Evolutionary conservation across 352 stramenopile genomes (phyloP).

Genomic region (Globisporangium perplexum): DNA sequence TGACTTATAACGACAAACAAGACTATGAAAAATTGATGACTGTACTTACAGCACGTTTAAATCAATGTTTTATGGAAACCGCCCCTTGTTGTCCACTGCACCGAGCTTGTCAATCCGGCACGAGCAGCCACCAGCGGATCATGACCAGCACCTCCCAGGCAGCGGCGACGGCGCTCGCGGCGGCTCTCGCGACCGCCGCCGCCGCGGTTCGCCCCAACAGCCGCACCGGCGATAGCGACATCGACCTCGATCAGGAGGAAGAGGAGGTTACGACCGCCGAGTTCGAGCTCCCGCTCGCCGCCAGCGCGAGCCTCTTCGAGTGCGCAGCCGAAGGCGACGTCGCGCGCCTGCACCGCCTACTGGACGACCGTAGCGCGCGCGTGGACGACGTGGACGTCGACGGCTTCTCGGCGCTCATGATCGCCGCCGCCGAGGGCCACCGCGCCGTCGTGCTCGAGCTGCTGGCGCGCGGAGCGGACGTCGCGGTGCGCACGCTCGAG

Average conservation of each 20-base stretch:
- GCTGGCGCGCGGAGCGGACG: conserved; percentile 49
- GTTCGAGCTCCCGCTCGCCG: conserved; percentile 60
- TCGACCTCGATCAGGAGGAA: no score
- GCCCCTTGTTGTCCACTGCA: no score
- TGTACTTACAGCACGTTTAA: no score
- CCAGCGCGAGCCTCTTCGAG: conserved; percentile 67
- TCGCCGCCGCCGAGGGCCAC: conserved; percentile 71
- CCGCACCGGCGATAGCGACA: neutral
- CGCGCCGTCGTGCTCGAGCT: conserved; percentile 47
- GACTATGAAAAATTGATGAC: no score
- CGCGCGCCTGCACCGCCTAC: conserved; percentile 46
- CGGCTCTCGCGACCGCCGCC: conserved; percentile 24
- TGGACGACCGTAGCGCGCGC: conserved; percentile 49
- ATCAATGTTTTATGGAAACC: no score
- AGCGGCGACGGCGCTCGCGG: neutral
- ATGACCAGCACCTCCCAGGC: neutral
- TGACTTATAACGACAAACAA: no score
- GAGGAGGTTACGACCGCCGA: conserved; percentile 54
- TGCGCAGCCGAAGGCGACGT: conserved; percentile 67
- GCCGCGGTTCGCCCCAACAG: neutral
- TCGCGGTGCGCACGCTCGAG: conserved; percentile 61
- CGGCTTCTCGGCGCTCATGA: conserved; percentile 83
- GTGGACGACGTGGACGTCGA: conserved; percentile 78
- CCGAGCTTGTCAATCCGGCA: no score
- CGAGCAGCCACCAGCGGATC: no score